These are phyloP conservation scores for Eucalyptus marginata DNA, from an alignment of 345 rosid species.

Conservation along the genomic window DNA sequence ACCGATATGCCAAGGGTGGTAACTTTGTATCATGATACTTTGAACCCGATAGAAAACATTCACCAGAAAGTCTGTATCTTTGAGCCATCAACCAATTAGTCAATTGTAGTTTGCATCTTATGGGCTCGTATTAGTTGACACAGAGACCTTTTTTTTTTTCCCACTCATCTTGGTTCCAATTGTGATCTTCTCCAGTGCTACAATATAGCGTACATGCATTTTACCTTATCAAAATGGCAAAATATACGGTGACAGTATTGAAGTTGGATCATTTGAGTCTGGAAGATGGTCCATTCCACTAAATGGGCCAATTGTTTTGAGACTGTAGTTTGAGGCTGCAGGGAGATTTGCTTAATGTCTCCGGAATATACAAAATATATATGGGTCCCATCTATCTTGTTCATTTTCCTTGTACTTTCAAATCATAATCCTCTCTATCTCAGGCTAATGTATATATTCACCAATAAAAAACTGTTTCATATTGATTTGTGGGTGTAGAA, in stretches of 20 bases:
- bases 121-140: neutral
- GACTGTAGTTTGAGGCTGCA: neutral
- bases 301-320: neutral
- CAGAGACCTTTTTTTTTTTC: neutral
- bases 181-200: neutral
- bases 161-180: neutral
- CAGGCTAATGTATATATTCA: neutral
- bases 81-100: neutral
- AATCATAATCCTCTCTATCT: neutral
- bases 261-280: neutral
- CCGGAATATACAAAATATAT: neutral
- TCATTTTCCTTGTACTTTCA: neutral
- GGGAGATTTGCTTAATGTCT: neutral
- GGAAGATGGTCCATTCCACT: neutral
- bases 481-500: neutral
- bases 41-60: neutral
- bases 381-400: neutral
- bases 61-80: neutral
- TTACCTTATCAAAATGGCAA: neutral
- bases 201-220: neutral
- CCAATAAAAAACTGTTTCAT: neutral
- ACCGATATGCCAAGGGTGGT: neutral
- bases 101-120: neutral
- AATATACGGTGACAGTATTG: neutral
- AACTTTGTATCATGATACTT: neutral